Evolutionary conservation across 306 rosid genomes (phyloP).

Genomic region (Hylodesmum podocarpum): DNA sequence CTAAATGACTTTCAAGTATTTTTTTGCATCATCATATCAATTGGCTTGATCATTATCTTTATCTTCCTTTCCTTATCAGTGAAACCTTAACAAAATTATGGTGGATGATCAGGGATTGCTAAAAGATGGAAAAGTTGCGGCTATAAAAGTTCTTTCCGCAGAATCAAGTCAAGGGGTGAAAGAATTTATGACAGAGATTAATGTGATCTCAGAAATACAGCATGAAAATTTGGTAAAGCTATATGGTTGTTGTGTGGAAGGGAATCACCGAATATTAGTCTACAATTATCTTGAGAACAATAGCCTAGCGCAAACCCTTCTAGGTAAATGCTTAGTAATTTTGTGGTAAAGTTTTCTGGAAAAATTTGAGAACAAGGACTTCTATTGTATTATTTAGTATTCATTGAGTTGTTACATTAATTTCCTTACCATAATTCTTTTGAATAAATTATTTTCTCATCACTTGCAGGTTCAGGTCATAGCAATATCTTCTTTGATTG

Average conservation of each 20-base stretch:
- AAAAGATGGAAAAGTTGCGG: constrained; percentile 84
- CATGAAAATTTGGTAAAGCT: constrained; percentile 85
- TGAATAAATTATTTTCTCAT: constrained; percentile 16
- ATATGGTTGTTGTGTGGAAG: constrained; percentile 92
- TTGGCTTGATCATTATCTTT: background rate
- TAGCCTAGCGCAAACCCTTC: constrained; percentile 80
- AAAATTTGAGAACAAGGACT: background rate
- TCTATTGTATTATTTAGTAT: background rate
- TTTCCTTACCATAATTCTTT: background rate
- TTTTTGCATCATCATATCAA: constrained; percentile 7
- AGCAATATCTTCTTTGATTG: constrained; percentile 60
- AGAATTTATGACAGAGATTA: constrained; percentile 94
- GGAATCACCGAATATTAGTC: constrained; percentile 74
- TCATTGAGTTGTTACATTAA: background rate
- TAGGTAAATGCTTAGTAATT: constrained; percentile 52
- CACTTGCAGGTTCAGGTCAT: constrained; percentile 60
- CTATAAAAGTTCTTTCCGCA: constrained; percentile 91
- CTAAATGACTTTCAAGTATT: constrained; percentile 15
- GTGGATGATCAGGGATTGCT: constrained; percentile 66
- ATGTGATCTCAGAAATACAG: constrained; percentile 77
- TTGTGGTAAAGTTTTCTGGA: background rate
- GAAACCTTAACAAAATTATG: constrained; percentile 19
- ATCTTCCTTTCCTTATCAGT: constrained; percentile 13
- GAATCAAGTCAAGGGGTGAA: constrained; percentile 86
- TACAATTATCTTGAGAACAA: constrained; percentile 94